Evolutionary conservation across 495 filamentous ascomycete genomes (phyloP).

Genomic region (Aspergillus leporis): DNA sequence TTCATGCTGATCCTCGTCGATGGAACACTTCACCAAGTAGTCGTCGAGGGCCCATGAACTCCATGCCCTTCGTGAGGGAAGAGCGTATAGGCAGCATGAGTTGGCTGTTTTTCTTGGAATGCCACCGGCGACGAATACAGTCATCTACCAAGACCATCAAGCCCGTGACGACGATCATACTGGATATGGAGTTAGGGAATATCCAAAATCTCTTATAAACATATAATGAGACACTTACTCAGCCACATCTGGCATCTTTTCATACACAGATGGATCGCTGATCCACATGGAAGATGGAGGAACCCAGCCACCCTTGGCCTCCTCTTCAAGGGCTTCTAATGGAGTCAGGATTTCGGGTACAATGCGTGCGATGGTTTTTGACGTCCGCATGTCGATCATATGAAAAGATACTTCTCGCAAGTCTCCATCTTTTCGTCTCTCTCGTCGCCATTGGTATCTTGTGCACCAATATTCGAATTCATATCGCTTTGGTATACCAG

Average conservation of each 20-base stretch:
- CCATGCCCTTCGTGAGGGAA: conserved; percentile 59
- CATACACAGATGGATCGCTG: conserved; percentile 66
- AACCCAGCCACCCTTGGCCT: conserved; percentile 83
- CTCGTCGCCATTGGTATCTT: conserved; percentile 81
- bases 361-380: conserved; percentile 74
- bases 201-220: conserved; percentile 1
- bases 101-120: conserved; percentile 61
- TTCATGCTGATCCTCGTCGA: conserved; percentile 48
- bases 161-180: conserved; percentile 87
- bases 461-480: conserved; percentile 92
- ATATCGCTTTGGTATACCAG: conserved; percentile 73
- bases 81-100: conserved; percentile 56
- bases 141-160: conserved; percentile 91
- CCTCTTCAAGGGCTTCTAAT: conserved; percentile 69
- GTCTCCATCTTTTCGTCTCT: conserved; percentile 61
- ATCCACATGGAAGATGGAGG: conserved; percentile 90
- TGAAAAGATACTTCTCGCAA: conserved; percentile 70
- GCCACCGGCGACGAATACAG: conserved; percentile 80
- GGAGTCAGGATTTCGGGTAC: conserved; percentile 76
- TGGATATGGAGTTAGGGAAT: conserved; percentile 40
- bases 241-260: conserved; percentile 73
- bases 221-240: conserved; percentile 70
- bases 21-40: conserved; percentile 80
- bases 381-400: conserved; percentile 66
- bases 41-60: conserved; percentile 67